Evolutionary conservation across 2,329 filamentous ascomycete genomes (phyloP).

Genomic region (Penicillium sp.): DNA sequence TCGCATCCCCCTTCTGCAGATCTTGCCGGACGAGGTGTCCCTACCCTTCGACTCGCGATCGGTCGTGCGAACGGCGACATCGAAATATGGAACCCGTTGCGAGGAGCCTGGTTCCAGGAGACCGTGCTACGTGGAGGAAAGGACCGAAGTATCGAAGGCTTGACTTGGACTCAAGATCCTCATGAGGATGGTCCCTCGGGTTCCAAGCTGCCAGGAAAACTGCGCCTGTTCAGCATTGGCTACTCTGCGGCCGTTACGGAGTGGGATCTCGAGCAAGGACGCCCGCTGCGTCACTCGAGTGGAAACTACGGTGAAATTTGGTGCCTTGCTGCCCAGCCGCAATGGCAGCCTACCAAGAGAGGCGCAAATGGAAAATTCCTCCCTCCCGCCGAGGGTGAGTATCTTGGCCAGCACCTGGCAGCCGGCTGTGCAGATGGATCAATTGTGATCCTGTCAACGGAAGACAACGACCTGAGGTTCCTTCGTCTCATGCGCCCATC

Average conservation of each 20-base stretch:
- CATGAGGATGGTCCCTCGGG: conserved; percentile 66
- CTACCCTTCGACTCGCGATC: conserved; percentile 78
- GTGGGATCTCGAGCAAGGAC: conserved; percentile 85
- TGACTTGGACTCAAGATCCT: conserved; percentile 89
- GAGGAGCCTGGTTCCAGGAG: conserved; percentile 88
- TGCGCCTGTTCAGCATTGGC: conserved; percentile 94
- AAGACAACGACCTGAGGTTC: conserved; percentile 82
- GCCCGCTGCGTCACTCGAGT: conserved; percentile 79
- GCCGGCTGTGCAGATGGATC: conserved; percentile 91
- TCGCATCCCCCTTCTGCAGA: conserved; percentile 70
- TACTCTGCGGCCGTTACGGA: conserved; percentile 92
- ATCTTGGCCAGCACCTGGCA: conserved; percentile 69
- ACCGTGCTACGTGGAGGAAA: conserved; percentile 81
- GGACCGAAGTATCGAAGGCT: conserved; percentile 84
- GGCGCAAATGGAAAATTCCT: conserved; percentile 45
- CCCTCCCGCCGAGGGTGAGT: conserved; percentile 46
- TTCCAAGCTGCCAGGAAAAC: conserved; percentile 68
- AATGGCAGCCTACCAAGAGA: conserved; percentile 50
- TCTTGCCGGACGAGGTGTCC: conserved; percentile 55
- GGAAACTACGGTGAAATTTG: conserved; percentile 96
- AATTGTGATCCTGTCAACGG: conserved; percentile 83
- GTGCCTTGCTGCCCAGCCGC: conserved; percentile 89
- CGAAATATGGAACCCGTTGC: conserved; percentile 93
- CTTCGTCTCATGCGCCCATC: conserved; percentile 77
- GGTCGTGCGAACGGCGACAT: conserved; percentile 95